Percentiles rank a stretch among this genome's conserved stretches.
phyloP scores from a whole-genome alignment of 805 yeast genomes.

The Phaffomyces opuntiae region DNA sequence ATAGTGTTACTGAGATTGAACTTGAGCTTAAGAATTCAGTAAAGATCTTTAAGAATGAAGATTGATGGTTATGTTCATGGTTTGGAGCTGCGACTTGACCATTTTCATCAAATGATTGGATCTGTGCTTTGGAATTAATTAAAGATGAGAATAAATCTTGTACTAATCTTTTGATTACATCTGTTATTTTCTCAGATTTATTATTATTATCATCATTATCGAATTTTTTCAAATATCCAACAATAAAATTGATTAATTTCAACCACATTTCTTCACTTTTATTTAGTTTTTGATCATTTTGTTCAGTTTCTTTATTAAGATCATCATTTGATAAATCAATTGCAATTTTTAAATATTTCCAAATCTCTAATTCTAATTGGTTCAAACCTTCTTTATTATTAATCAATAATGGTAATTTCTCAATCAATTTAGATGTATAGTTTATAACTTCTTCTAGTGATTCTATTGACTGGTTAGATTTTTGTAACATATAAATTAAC shows the following conservation, averaged over 20 bases:
- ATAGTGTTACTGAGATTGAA: constrained; percentile 38
- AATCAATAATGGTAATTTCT: constrained; percentile 9
- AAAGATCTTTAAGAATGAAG: constrained; percentile 48
- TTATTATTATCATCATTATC: constrained; percentile 19
- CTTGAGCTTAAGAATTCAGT: constrained; percentile 46
- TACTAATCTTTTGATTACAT: constrained; percentile 30
- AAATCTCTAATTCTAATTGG: constrained; percentile 24
- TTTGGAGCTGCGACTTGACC: constrained; percentile 11
- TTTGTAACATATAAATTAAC: constrained; percentile 17
- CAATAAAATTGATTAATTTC: constrained; percentile 31
- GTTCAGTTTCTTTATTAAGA: background rate
- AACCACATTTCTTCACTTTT: constrained; percentile 33
- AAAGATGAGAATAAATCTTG: constrained; percentile 37
- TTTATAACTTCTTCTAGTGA: constrained; percentile 20
- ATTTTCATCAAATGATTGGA: constrained; percentile 13
- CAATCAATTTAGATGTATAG: constrained; percentile 9
- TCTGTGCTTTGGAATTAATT: constrained; percentile 26
- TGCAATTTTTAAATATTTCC: constrained; percentile 30
- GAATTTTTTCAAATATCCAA: constrained; percentile 26
- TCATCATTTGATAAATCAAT: constrained; percentile 24
- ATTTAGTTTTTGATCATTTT: constrained; percentile 12
- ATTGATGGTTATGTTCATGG: constrained; percentile 9
- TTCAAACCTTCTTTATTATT: constrained; percentile 11
- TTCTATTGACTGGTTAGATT: constrained; percentile 11
- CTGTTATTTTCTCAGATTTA: constrained; percentile 18